phyloP scores from a whole-genome alignment of 2,329 filamentous ascomycete species.

The Neurospora sp. region DNA sequence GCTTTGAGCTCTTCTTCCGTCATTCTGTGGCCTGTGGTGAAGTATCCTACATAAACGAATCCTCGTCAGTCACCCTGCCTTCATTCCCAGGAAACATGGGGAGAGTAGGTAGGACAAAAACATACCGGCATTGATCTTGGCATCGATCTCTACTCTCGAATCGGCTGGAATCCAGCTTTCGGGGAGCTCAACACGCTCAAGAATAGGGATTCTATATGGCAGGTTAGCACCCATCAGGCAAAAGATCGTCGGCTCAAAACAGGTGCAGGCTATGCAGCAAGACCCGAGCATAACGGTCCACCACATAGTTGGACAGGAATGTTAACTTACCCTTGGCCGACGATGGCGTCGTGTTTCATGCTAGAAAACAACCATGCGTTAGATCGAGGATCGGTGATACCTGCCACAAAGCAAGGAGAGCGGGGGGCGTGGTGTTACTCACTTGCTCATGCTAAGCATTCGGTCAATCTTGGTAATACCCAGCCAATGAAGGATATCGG shows the following conservation, averaged over 20 bases:
- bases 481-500: conserved; percentile 94
- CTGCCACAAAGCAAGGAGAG: not conserved
- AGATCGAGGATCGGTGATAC: conserved; percentile 10
- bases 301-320: not conserved
- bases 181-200: conserved; percentile 83
- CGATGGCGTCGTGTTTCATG: conserved; percentile 87
- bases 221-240: conserved; percentile 17
- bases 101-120: conserved; percentile 12
- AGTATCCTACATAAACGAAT: conserved; percentile 41
- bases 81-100: conserved; percentile 3
- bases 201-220: conserved; percentile 59
- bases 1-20: conserved; percentile 75
- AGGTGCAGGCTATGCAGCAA: not conserved
- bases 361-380: conserved; percentile 29
- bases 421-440: conserved; percentile 24
- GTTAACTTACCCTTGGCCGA: conserved; percentile 59
- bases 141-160: conserved; percentile 95
- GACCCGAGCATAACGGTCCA: not conserved
- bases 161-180: conserved; percentile 91
- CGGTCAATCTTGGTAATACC: conserved; percentile 97
- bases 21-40: conserved; percentile 84
- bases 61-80: conserved; percentile 18
- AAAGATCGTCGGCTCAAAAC: conserved; percentile 2
- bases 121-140: conserved; percentile 90
- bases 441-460: conserved; percentile 98